Conservation (phyloP, 1,139 yeast species). For the Hemisphaericaspora subhashii region DNA sequence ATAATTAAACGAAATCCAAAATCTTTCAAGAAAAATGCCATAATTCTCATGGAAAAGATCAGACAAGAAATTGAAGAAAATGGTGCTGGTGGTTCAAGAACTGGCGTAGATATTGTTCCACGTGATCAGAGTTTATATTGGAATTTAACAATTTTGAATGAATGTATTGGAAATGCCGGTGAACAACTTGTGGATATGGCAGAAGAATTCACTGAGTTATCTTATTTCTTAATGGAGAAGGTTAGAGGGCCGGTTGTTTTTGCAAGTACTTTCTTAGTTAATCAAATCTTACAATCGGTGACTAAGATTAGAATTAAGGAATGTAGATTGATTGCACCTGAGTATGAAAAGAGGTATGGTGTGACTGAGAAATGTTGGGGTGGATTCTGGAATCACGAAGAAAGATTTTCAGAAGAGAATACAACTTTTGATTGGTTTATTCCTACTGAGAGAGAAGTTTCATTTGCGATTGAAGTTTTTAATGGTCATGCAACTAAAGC, state of each 20-base stretch:
- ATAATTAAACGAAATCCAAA: conserved; percentile 63
- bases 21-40: conserved; percentile 45
- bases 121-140: conserved; percentile 78
- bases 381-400: conserved; percentile 56
- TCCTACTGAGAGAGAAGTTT: conserved; percentile 59
- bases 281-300: conserved; percentile 64
- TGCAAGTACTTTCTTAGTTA: conserved; percentile 53
- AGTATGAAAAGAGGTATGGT: conserved; percentile 28
- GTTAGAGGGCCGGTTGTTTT: conserved; percentile 65
- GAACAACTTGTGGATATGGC: conserved; percentile 44
- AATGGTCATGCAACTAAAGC: conserved; percentile 48
- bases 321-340: conserved; percentile 51
- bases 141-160: conserved; percentile 70
- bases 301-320: conserved; percentile 62
- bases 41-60: conserved; percentile 52
- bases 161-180: conserved; percentile 71
- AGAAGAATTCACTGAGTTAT: conserved; percentile 49
- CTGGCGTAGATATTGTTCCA: conserved; percentile 67
- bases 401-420: conserved; percentile 40
- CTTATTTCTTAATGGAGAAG: conserved; percentile 52
- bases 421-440: conserved; percentile 71
- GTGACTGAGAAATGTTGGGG: conserved; percentile 69
- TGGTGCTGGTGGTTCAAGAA: conserved; percentile 78
- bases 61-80: conserved; percentile 74
- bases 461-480: conserved; percentile 62